A percentile compares a stretch with the other conserved stretches of the same genome.
These are phyloP conservation scores for Monosporascus sp. DNA, from an alignment of 2,329 filamentous ascomycete species.

Conservation along the genomic window DNA sequence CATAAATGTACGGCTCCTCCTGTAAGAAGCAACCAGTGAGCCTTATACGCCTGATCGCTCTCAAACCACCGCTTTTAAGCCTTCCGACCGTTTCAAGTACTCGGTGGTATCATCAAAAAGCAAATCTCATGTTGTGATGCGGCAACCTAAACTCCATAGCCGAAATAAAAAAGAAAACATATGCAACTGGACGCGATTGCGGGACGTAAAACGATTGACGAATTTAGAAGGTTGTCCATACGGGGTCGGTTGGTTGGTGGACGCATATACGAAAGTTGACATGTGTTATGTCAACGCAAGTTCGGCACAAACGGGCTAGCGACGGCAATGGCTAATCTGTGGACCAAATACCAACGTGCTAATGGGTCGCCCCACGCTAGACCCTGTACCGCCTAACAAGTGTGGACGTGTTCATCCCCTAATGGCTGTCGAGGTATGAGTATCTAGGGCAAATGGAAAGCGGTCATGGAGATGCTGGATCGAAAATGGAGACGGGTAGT, in stretches of 20 bases:
- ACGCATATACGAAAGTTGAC: not conserved
- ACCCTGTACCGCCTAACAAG: not conserved
- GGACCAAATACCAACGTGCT: no score
- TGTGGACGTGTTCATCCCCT: constrained; percentile 26
- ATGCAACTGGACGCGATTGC: not conserved
- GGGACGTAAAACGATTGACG: not conserved
- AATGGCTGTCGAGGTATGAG: constrained; percentile 47
- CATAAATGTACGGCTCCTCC: not conserved
- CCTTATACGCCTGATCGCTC: constrained; percentile 1
- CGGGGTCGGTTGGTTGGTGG: not conserved
- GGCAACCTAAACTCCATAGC: not conserved
- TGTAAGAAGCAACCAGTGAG: not conserved
- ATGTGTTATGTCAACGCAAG: no score
- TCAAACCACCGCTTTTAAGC: not conserved
- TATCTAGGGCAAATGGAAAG: constrained; percentile 45
- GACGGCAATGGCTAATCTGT: no score
- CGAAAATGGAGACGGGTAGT: constrained; percentile 21
- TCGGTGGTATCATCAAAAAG: constrained; percentile 9
- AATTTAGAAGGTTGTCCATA: not conserved
- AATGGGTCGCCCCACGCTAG: not conserved
- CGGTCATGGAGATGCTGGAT: constrained; percentile 38
- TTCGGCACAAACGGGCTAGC: no score
- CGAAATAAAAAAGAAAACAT: not conserved
- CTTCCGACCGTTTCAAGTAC: constrained; percentile 9
- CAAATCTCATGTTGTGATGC: not conserved